Base-by-base conservation (phyloP, 2,329 filamentous ascomycete species). In the Scedosporium minutisporum region DNA sequence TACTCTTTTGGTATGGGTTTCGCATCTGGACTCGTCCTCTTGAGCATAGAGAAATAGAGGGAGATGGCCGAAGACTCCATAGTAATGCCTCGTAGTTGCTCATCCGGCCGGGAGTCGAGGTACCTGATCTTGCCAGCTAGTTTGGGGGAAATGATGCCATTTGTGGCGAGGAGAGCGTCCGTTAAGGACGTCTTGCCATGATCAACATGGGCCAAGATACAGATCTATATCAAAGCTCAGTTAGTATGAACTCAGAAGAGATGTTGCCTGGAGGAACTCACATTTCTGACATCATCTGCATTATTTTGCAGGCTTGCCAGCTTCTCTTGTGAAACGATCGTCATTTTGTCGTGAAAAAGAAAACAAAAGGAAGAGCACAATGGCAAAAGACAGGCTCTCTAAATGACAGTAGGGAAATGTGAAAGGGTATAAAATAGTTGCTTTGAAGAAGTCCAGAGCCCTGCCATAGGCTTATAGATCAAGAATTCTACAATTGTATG, bases 21-120 rank as follows among this genome's bases (percentile, higher is more conserved):
- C 5, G 85, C 85, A 16, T 91, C 87, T 1, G 88, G 87, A 1
- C 84, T 80, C 44, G 85, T 79, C 67, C 91, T 85, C 67, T 93
- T 84, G 62, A 96, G 79, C 83, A 97, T 91, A 42, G 93, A 96
- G 74, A 99, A 99, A 76, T 90, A 96, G 41, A 99, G 81, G 0
- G 95, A 97, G 66, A 99, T 99, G 65, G 95, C 95, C 5, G 93
- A 97, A 0, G 95, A 97, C 75, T 99, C 95, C 95, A 99, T 99
- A n/a, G 95, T 99, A 71, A 99, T 99, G 63, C 95, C 95, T 67
- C 95, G 88, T 16, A 90, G 84, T 76, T 99, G 95, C 75, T 99
- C 95, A 75, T 99, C 95, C 1, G 93, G 93, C 53, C 95, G 83
- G 23, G 95, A 97, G 77, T 99, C 95, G 64, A 99, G 86, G 71